Conservation (phyloP, 2,329 filamentous ascomycete genomes). For the Aspergillus ochraceoroseus region DNA sequence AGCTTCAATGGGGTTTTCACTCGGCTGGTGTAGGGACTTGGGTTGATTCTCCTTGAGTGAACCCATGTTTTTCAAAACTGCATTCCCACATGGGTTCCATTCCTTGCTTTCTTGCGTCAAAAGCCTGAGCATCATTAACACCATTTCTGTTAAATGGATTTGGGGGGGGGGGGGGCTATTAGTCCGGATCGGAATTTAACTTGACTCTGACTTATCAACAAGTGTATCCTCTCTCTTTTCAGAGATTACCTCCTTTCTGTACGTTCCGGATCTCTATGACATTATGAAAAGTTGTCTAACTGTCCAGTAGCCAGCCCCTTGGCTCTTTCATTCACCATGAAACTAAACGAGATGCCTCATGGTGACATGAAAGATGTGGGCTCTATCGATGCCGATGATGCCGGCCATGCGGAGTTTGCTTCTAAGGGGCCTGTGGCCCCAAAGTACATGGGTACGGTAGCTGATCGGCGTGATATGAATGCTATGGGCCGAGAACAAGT, state of each 20-base stretch:
- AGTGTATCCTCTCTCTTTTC: not conserved
- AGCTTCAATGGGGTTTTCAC: not conserved
- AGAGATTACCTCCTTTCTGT: not conserved
- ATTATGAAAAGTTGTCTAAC: not conserved
- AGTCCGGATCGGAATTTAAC: not conserved
- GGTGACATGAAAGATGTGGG: not conserved
- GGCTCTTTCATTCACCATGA: conserved; percentile 1
- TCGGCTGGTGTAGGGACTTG: not conserved
- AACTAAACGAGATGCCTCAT: not conserved
- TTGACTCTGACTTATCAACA: not conserved
- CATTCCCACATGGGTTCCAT: conserved; percentile 24
- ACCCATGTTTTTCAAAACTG: conserved; percentile 1
- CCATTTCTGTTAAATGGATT: not conserved
- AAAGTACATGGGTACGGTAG: conserved; percentile 36
- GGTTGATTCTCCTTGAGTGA: not conserved
- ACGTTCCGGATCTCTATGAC: not conserved
- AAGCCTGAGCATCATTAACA: not conserved
- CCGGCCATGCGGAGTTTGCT: conserved; percentile 20
- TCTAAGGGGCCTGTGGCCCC: conserved; percentile 31
- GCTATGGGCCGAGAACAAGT: conserved; percentile 39
- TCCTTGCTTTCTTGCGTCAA: conserved; percentile 16
- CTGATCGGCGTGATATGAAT: conserved; percentile 39
- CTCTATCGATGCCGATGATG: conserved; percentile 1
- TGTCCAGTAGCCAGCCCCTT: not conserved
- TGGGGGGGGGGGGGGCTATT: not conserved